phyloP scores from a whole-genome alignment of 176 grass and related monocot genomes.

The Elymus sibiricus region DNA sequence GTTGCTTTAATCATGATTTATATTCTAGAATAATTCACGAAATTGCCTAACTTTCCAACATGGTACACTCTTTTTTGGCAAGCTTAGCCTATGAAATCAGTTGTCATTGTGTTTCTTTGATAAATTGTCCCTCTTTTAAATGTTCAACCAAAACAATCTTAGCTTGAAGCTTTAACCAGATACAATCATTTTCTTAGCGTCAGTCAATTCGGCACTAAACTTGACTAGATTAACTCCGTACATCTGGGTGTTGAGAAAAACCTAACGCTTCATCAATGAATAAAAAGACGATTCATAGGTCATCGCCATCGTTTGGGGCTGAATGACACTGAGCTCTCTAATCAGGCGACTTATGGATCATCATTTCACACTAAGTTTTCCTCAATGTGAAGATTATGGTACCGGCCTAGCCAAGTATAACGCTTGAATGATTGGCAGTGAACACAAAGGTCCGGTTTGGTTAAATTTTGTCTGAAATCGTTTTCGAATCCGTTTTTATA shows the following conservation, averaged over 20 bases:
- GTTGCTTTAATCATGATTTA: no score
- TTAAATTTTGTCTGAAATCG: background rate
- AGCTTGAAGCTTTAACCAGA: background rate
- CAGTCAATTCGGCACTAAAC: background rate
- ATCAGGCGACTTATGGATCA: no score
- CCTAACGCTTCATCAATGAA: background rate
- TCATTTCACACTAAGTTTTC: background rate
- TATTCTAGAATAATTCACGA: no score
- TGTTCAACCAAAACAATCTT: background rate
- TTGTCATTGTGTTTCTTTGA: background rate
- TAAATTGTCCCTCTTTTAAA: background rate
- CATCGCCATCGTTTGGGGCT: background rate
- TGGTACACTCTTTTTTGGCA: no score
- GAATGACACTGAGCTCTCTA: no score
- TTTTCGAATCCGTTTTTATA: no score
- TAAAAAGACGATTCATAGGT: background rate
- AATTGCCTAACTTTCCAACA: no score
- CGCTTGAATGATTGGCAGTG: background rate
- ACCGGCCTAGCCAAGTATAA: background rate
- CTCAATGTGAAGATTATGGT: background rate
- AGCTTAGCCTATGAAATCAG: background rate
- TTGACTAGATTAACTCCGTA: background rate
- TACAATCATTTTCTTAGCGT: background rate
- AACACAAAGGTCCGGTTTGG: background rate
- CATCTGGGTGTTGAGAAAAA: background rate